Evolutionary conservation across 306 rosid species (phyloP).

Genomic region (Pyrus pyrifolia): DNA sequence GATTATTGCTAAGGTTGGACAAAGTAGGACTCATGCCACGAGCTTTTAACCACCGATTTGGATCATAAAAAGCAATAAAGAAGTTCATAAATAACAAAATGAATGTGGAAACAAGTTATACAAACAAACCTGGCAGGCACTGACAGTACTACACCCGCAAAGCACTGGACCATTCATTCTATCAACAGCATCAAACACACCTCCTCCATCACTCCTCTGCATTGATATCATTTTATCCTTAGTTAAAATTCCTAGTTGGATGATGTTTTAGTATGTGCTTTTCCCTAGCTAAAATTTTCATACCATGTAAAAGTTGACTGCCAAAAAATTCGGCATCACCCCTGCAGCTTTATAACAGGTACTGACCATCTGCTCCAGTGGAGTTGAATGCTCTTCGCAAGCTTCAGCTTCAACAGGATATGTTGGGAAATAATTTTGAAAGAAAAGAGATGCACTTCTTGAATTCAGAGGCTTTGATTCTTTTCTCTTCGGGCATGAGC

Average conservation of each 20-base stretch:
- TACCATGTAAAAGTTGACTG: constrained; percentile 98
- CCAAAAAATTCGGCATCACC: constrained; percentile 72
- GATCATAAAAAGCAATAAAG: constrained; percentile 7
- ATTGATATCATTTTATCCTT: constrained; percentile 11
- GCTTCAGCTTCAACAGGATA: constrained; percentile 89
- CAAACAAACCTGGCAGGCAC: constrained; percentile 78
- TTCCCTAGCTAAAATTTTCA: background rate
- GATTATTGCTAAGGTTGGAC: background rate
- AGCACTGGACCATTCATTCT: constrained; percentile 64
- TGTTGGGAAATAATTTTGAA: constrained; percentile 85
- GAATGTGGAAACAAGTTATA: constrained; percentile 16
- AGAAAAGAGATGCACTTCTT: constrained; percentile 60
- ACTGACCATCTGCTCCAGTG: constrained; percentile 74
- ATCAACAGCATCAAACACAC: constrained; percentile 76
- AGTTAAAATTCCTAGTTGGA: constrained; percentile 20
- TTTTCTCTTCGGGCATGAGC: constrained; percentile 80
- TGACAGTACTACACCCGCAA: constrained; percentile 75
- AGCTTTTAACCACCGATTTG: background rate
- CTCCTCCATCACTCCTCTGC: constrained; percentile 98
- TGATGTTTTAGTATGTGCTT: background rate
- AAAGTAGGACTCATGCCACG: background rate
- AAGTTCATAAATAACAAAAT: constrained; percentile 14
- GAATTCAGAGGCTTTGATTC: constrained; percentile 81
- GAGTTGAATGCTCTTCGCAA: constrained; percentile 92
- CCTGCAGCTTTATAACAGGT: constrained; percentile 93